Percentiles rank a stretch among this genome's conserved stretches.
These are phyloP conservation scores for Bolboschoenoplectus hybrid DNA, from an alignment of 202 grass and related monocot species.

Conservation along the genomic window DNA sequence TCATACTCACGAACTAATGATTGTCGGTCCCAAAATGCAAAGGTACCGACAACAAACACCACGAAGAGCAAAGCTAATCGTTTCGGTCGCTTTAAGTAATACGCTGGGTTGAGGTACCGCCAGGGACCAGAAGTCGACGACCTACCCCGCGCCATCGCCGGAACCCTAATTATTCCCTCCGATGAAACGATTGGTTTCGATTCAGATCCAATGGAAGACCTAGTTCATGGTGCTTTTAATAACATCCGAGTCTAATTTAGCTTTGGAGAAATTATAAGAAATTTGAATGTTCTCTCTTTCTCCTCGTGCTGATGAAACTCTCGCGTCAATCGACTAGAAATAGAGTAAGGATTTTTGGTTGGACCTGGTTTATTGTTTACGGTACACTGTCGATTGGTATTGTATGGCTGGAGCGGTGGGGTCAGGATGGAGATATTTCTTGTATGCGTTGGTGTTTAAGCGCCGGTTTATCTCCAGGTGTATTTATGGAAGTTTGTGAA, in stretches of 20 bases:
- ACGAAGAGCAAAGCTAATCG: constrained; percentile 87
- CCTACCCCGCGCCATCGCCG: constrained; percentile 53
- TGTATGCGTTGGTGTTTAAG: neutral
- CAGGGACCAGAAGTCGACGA: constrained; percentile 62
- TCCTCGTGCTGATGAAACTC: neutral
- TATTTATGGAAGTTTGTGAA: neutral
- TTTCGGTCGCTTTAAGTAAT: constrained; percentile 96
- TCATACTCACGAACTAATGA: constrained; percentile 85
- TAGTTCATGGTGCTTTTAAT: neutral
- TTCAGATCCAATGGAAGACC: constrained; percentile 18
- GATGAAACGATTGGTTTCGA: neutral
- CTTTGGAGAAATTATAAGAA: neutral
- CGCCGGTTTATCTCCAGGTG: neutral
- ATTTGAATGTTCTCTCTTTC: neutral
- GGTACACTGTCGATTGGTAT: neutral
- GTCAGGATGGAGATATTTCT: neutral
- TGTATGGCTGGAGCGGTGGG: no score
- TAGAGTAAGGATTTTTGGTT: neutral
- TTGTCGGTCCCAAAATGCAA: constrained; percentile 95
- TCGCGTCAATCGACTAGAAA: constrained; percentile 23
- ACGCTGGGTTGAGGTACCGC: constrained; percentile 89
- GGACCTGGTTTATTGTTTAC: neutral
- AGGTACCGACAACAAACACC: constrained; percentile 77
- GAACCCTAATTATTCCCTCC: constrained; percentile 44
- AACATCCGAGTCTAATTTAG: constrained; percentile 7